Evolutionary conservation across 2,329 filamentous ascomycete species (phyloP).

Genomic region (Aspergillus costaricaensis): DNA sequence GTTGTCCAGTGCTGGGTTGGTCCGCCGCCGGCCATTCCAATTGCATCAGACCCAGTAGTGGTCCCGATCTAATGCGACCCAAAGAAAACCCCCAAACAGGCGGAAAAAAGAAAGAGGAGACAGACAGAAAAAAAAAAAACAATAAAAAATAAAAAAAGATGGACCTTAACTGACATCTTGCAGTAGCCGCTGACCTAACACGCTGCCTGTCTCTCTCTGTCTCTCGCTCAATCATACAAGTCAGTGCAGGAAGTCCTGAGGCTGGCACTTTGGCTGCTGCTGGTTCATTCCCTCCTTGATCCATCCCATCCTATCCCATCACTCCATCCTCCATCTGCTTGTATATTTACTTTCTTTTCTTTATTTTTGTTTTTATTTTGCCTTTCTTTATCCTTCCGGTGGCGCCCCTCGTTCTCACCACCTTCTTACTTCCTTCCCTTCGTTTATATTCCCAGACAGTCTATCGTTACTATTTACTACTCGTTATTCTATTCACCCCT

Average conservation of each 20-base stretch:
- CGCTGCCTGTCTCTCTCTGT: neutral
- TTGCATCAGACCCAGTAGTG: slow-evolving; percentile 7
- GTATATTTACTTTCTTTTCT: slow-evolving; percentile 1
- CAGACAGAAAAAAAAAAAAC: neutral
- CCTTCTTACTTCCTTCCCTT: neutral
- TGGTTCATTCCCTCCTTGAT: neutral
- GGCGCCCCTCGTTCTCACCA: neutral
- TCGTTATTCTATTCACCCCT: no score
- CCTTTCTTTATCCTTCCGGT: neutral
- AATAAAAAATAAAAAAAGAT: neutral
- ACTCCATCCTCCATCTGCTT: neutral
- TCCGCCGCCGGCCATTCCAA: slow-evolving; percentile 5
- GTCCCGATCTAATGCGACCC: slow-evolving; percentile 5
- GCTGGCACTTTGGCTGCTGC: slow-evolving; percentile 4
- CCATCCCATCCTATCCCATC: neutral
- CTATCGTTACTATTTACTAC: neutral
- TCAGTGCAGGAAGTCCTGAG: neutral
- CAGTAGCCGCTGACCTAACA: slow-evolving; percentile 7
- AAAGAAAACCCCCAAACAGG: neutral
- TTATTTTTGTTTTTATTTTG: neutral
- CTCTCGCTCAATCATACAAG: slow-evolving; percentile 2
- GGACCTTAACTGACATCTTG: slow-evolving; percentile 4
- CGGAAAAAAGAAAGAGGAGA: neutral
- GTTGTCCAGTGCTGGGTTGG: slow-evolving; percentile 3
- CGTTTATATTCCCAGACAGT: neutral